phyloP scores from a whole-genome alignment of 2,329 filamentous ascomycete genomes.

The Lasiodiplodia sp. region DNA sequence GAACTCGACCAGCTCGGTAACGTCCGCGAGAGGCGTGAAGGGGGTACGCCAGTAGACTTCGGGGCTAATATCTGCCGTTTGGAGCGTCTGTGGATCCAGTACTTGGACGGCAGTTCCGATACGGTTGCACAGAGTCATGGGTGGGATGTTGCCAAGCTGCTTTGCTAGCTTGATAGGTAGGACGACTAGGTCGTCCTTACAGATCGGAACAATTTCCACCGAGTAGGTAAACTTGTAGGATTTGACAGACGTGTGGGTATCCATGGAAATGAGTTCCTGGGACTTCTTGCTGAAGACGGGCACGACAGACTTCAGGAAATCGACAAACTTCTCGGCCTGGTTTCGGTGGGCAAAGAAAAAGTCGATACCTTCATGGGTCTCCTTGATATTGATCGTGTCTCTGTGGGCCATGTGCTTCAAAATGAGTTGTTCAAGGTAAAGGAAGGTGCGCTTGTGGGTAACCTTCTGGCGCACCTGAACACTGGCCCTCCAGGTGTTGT shows the following conservation, averaged over 20 bases:
- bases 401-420: slow-evolving; percentile 90
- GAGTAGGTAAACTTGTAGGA: slow-evolving; percentile 96
- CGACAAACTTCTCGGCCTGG: slow-evolving; percentile 89
- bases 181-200: slow-evolving; percentile 96
- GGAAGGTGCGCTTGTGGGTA: slow-evolving; percentile 86
- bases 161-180: slow-evolving; percentile 89
- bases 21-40: slow-evolving; percentile 83
- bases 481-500: slow-evolving; percentile 91
- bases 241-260: slow-evolving; percentile 87
- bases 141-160: slow-evolving; percentile 84
- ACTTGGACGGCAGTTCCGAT: slow-evolving; percentile 91
- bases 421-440: slow-evolving; percentile 91
- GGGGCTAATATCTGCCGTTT: slow-evolving; percentile 84
- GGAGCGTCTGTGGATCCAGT: slow-evolving; percentile 87
- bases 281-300: slow-evolving; percentile 82
- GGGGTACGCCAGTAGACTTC: slow-evolving; percentile 90
- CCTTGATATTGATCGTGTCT: slow-evolving; percentile 98
- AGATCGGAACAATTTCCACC: slow-evolving; percentile 88
- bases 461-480: slow-evolving; percentile 98
- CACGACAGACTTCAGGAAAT: slow-evolving; percentile 84
- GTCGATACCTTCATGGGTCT: slow-evolving; percentile 93
- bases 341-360: slow-evolving; percentile 93
- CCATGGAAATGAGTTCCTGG: slow-evolving; percentile 92
- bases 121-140: slow-evolving; percentile 83
- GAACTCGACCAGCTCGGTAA: slow-evolving; percentile 87